Conservation (phyloP, 306 rosid species). For the Geum urbanum region DNA sequence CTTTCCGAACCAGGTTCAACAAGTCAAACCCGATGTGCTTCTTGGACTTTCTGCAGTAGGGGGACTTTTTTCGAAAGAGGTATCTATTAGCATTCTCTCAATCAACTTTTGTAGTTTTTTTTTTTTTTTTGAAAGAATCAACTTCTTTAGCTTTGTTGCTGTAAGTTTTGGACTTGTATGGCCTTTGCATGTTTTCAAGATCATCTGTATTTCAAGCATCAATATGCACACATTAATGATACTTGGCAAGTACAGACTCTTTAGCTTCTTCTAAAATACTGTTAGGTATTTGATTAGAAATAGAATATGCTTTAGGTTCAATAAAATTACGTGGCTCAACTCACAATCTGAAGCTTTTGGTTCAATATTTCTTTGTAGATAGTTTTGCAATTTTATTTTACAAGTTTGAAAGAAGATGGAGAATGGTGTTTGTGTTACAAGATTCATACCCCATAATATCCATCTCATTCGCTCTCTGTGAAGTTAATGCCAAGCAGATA, state of each 20-base stretch:
- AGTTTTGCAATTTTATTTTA: not conserved
- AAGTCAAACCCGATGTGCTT: conserved; percentile 98
- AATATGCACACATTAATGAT: not conserved
- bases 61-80: conserved; percentile 96
- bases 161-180: not conserved
- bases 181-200: not conserved
- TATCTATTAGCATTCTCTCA: conserved; percentile 22
- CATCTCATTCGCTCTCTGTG: not conserved
- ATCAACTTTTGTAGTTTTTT: not conserved
- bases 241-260: not conserved
- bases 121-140: too few relatives aligned
- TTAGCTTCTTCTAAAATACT: not conserved
- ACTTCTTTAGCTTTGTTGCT: not conserved
- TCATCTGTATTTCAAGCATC: not conserved
- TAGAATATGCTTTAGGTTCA: not conserved
- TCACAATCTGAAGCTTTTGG: not conserved
- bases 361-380: too few relatives aligned
- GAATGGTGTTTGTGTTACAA: not conserved
- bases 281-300: not conserved
- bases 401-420: conserved; percentile 2
- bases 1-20: conserved; percentile 60
- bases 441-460: not conserved
- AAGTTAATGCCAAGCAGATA: conserved; percentile 26
- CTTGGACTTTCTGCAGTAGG: conserved; percentile 99
- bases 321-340: not conserved